phyloP scores from a whole-genome alignment of 2,329 filamentous ascomycete species.

The Microdochium trichocladiopsis region DNA sequence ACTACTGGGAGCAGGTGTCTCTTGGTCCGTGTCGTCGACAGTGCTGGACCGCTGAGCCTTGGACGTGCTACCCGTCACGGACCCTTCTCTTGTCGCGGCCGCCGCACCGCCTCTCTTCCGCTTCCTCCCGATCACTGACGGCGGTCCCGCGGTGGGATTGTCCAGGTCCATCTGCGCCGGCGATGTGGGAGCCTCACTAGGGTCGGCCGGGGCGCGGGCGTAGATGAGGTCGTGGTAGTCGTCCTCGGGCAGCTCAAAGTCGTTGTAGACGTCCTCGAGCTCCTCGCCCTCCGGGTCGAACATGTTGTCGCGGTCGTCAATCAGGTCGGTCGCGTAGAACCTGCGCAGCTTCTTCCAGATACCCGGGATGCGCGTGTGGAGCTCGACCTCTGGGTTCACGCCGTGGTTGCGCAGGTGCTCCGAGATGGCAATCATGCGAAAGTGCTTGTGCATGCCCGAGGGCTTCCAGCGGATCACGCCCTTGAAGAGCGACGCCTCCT shows the following conservation, averaged over 20 bases:
- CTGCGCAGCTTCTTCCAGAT: constrained; percentile 85
- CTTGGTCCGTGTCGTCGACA: constrained; percentile 45
- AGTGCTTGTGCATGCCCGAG: constrained; percentile 93
- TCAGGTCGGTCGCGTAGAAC: constrained; percentile 77
- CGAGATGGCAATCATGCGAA: constrained; percentile 81
- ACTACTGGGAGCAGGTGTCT: constrained; percentile 31
- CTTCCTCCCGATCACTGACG: constrained; percentile 25
- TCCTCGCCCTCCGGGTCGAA: constrained; percentile 48
- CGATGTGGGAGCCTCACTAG: constrained; percentile 40
- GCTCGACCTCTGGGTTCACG: constrained; percentile 60
- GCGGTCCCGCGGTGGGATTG: constrained; percentile 7
- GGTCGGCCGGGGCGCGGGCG: constrained; percentile 33
- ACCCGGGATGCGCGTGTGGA: constrained; percentile 80
- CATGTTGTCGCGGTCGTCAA: constrained; percentile 76
- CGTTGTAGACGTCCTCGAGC: constrained; percentile 52
- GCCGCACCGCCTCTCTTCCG: constrained; percentile 31
- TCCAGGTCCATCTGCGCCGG: constrained; percentile 34
- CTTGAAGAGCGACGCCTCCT: constrained; percentile 88
- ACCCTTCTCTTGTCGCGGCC: constrained; percentile 30
- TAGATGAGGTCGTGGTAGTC: constrained; percentile 40
- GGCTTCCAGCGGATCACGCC: constrained; percentile 92
- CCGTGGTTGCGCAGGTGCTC: constrained; percentile 76
- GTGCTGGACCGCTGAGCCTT: constrained; percentile 36
- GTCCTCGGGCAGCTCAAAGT: constrained; percentile 53
- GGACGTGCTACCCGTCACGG: constrained; percentile 40